Evolutionary conservation across 805 yeast genomes (phyloP).

Genomic region (Nakazawaea molendinolei): DNA sequence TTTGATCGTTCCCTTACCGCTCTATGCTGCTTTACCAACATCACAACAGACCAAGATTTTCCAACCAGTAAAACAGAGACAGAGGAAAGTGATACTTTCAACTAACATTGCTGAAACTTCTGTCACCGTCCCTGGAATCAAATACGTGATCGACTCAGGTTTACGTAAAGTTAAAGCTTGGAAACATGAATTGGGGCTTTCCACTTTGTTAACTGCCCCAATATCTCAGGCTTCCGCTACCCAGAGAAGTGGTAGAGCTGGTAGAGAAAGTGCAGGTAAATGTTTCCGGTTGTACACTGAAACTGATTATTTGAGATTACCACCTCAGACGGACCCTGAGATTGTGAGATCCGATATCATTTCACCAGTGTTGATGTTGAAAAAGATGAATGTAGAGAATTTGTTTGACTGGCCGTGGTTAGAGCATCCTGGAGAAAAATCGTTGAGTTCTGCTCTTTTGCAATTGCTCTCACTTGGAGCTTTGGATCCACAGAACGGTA

Average conservation of each 20-base stretch:
- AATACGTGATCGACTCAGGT: constrained; percentile 91
- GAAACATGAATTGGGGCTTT: constrained; percentile 87
- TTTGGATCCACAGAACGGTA: constrained; percentile 58
- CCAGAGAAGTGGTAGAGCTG: constrained; percentile 98
- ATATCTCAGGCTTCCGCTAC: constrained; percentile 91
- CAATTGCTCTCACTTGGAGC: constrained; percentile 79
- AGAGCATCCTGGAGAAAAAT: constrained; percentile 78
- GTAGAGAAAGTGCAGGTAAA: constrained; percentile 92
- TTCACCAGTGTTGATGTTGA: constrained; percentile 77
- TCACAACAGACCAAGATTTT: constrained; percentile 79
- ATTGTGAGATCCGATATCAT: constrained; percentile 82
- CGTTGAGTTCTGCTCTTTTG: constrained; percentile 69
- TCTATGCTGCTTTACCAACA: constrained; percentile 92
- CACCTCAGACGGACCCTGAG: constrained; percentile 87
- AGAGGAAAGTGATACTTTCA: constrained; percentile 81
- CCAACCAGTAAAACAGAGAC: constrained; percentile 50
- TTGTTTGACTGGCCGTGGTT: constrained; percentile 88
- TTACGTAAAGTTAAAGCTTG: constrained; percentile 89
- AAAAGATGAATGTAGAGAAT: constrained; percentile 77
- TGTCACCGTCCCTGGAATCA: constrained; percentile 89
- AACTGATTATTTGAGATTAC: constrained; percentile 52
- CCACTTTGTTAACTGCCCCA: constrained; percentile 88
- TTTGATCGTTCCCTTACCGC: constrained; percentile 65
- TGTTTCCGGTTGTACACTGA: constrained; percentile 82
- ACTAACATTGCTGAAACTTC: constrained; percentile 99